phyloP scores from a whole-genome alignment of 805 yeast genomes.

The Saccharomyces paradoxus region DNA sequence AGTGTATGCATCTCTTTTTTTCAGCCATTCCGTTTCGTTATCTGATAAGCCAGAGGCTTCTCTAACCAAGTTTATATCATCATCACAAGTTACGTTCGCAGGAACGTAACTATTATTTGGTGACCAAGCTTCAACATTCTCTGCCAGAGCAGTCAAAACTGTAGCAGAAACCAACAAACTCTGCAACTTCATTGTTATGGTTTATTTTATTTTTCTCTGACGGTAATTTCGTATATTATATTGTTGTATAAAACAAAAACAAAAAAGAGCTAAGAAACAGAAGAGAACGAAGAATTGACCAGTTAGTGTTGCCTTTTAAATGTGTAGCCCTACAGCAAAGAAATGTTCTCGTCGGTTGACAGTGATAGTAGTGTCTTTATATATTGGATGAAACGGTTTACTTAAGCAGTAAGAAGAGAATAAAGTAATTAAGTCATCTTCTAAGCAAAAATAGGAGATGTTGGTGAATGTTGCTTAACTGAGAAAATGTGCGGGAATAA shows the following conservation, averaged over 20 bases:
- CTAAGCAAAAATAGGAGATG: neutral
- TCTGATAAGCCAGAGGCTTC: conserved; percentile 38
- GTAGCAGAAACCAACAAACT: conserved; percentile 4
- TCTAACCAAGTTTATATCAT: conserved; percentile 33
- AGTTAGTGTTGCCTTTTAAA: neutral
- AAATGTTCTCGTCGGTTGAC: neutral
- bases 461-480: neutral
- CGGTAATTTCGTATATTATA: neutral
- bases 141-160: neutral
- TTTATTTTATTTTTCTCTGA: neutral
- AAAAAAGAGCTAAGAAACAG: neutral
- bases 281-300: neutral
- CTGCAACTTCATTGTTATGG: conserved; percentile 4
- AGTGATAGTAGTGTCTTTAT: neutral
- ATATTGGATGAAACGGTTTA: neutral
- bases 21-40: conserved; percentile 45
- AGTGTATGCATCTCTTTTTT: conserved; percentile 38
- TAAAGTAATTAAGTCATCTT: neutral
- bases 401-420: neutral
- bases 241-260: neutral
- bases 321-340: neutral
- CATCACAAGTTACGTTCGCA: conserved; percentile 47
- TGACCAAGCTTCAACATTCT: conserved; percentile 15
- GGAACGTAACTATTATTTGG: conserved; percentile 56
- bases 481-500: neutral